Conservation (phyloP, 805 yeast species). For the Saturnispora kantuleensis region DNA sequence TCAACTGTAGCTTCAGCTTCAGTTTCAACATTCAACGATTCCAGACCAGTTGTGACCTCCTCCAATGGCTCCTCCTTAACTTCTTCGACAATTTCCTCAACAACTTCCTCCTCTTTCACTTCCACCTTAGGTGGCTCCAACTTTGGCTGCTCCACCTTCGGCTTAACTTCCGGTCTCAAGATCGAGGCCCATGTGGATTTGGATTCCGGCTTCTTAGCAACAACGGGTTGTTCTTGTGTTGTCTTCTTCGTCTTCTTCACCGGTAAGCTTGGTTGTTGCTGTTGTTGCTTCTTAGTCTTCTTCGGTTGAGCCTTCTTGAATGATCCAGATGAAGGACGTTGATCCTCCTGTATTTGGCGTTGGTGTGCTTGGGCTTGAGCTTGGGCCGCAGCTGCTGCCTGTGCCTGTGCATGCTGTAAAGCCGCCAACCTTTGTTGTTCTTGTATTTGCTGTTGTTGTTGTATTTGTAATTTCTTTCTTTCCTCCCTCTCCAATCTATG, state of each 20-base stretch:
- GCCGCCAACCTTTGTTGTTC: slow-evolving; percentile 3
- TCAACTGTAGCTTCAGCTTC: slow-evolving; percentile 11
- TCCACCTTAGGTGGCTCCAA: neutral
- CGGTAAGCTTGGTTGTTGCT: slow-evolving; percentile 11
- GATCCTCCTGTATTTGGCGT: neutral
- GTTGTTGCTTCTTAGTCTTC: slow-evolving; percentile 1
- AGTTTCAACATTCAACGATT: slow-evolving; percentile 6
- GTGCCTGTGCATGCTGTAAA: slow-evolving; percentile 4
- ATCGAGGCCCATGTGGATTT: slow-evolving; percentile 17
- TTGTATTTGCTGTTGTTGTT: slow-evolving; percentile 4
- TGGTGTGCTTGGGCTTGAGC: slow-evolving; percentile 4
- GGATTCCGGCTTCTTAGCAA: neutral
- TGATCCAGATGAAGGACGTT: neutral
- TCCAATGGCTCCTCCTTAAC: slow-evolving; percentile 5
- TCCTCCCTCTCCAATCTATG: slow-evolving; percentile 31
- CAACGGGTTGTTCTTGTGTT: slow-evolving; percentile 1
- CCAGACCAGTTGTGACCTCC: neutral
- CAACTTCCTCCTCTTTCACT: slow-evolving; percentile 4
- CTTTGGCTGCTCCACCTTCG: slow-evolving; percentile 7
- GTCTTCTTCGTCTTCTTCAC: slow-evolving; percentile 6
- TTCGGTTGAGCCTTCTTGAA: slow-evolving; percentile 5
- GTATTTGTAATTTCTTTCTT: slow-evolving; percentile 7
- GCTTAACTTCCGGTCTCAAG: slow-evolving; percentile 20
- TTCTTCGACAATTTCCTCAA: slow-evolving; percentile 9
- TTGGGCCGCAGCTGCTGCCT: slow-evolving; percentile 10